Evolutionary conservation across 805 yeast species (phyloP), one percentile per base, ranked within the genome.

Genomic region (Ogataea paradorogensis): DNA sequence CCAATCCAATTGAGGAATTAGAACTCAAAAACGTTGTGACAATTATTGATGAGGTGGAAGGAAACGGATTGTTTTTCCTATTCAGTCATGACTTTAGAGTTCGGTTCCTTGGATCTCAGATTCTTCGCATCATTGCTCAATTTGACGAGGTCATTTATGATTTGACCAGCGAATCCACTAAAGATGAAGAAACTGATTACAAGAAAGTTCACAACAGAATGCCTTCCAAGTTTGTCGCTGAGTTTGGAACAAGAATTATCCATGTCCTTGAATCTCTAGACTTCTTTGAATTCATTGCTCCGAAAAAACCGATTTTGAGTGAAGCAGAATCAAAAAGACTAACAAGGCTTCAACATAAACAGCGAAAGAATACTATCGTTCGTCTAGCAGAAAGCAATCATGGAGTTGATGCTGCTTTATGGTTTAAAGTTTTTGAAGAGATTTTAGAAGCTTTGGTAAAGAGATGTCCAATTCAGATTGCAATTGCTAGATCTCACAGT

Each of bases 351-450:
- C 76, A 69, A 46, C 61, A 60, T 37, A 76, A 64, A 51, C 74
- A 74, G 42, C 75, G 81, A 48, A 80, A 76, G 45, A 85, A 84
- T 18, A 72, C 87, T 2, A 62, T 95, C n/a, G 68, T 84, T 0
- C 74, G 80, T 35, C 66, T 93, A 6, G 96, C 96, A 0, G 96
- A 87, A 49, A 84, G 95, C 2, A 95, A 84, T 43, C 85, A 90
- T 55, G 97, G 98, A 1, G 90, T 93, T 8, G 99, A 93, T 63
- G 81, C 95, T 1, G 95, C 98, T 0, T 66, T 93, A n/a, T 93
- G 99, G 99, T 83, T 91, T 53, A 75, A 95, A 45, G 74, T 83
- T 1, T 89, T 85, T 52, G 97, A 97, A 2, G 75, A 74, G 26
- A 65, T 93, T 2, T 63, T 93, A 29, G 79, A 74, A 24, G 69